Conservation (phyloP, 306 rosid genomes). For the Malus fusca region DNA sequence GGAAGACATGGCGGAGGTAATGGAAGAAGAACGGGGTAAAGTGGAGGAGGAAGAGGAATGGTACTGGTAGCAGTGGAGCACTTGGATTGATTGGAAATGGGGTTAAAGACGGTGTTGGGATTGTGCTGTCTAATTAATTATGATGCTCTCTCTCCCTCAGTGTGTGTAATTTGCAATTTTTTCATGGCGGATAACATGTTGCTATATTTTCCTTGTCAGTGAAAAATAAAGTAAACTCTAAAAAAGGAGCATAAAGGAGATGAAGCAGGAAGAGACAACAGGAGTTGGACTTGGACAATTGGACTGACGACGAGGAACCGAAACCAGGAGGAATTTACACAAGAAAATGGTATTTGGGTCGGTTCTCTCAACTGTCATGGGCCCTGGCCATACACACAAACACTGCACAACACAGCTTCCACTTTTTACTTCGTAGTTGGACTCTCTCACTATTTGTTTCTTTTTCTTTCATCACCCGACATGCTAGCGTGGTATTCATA, state of each 20-base stretch:
- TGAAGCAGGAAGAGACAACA: too few relatives aligned
- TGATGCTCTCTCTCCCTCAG: not conserved
- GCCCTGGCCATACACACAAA: not conserved
- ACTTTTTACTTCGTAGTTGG: not conserved
- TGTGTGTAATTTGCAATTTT: not conserved
- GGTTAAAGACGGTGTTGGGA: not conserved
- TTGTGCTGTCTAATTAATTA: not conserved
- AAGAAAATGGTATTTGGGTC: slow-evolving; percentile 17
- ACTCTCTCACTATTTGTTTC: not conserved
- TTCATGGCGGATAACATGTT: not conserved
- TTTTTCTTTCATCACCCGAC: too few relatives aligned
- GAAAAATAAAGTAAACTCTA: not conserved
- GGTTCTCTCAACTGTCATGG: slow-evolving; percentile 20
- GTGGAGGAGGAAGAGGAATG: slow-evolving; percentile 3
- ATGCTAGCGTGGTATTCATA: too few relatives aligned
- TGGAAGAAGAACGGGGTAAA: not conserved
- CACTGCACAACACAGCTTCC: slow-evolving; percentile 4
- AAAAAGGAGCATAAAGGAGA: not conserved
- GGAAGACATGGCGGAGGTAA: slow-evolving; percentile 51
- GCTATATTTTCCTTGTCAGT: not conserved
- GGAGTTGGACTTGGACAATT: too few relatives aligned
- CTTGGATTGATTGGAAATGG: not conserved
- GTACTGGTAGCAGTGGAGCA: not conserved
- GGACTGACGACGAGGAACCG: not conserved
- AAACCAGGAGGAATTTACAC: slow-evolving; percentile 32